Evolutionary conservation across 140 eudicot genomes (phyloP).

Genomic region (Ambrosia hybrid): DNA sequence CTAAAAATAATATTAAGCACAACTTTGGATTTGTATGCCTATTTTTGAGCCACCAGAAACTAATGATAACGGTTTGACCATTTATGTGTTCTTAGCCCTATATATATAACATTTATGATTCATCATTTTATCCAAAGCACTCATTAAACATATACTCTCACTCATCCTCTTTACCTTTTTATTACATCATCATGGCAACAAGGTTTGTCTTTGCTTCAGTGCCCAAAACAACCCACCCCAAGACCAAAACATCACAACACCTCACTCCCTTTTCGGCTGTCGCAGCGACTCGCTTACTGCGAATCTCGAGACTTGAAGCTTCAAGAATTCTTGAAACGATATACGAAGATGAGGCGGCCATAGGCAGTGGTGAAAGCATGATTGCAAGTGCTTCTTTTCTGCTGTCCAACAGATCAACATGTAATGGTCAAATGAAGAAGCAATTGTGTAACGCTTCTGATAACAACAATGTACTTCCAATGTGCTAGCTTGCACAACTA

Average conservation of each 20-base stretch:
- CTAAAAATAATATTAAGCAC: conserved; percentile 1
- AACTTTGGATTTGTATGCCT: conserved; percentile 13
- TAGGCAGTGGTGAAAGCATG: conserved; percentile 1
- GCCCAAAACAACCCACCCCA: conserved; percentile 22
- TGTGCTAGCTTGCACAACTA: conserved; percentile 3
- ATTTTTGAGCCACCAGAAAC: neutral
- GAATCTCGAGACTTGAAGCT: conserved; percentile 19
- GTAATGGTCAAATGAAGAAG: conserved; percentile 23
- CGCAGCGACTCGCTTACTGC: conserved; percentile 19
- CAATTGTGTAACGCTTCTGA: conserved; percentile 12
- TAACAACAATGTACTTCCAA: neutral
- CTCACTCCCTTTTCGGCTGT: conserved; percentile 39
- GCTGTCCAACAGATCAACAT: conserved; percentile 28
- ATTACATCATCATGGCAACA: conserved; percentile 32
- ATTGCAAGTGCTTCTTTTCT: conserved; percentile 24
- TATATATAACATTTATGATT: neutral
- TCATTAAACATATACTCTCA: conserved; percentile 10
- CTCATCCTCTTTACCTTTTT: neutral
- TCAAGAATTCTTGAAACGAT: conserved; percentile 30
- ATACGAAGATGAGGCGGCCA: conserved; percentile 25
- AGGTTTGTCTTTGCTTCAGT: conserved; percentile 29
- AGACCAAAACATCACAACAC: conserved; percentile 24
- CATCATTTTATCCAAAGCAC: neutral
- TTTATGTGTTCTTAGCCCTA: conserved; percentile 5
- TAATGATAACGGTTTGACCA: conserved; percentile 10